A percentile compares a stretch with the other conserved stretches of the same genome.
Conservation (phyloP, 306 rosid genomes). For the Acacia melanoxylon region DNA sequence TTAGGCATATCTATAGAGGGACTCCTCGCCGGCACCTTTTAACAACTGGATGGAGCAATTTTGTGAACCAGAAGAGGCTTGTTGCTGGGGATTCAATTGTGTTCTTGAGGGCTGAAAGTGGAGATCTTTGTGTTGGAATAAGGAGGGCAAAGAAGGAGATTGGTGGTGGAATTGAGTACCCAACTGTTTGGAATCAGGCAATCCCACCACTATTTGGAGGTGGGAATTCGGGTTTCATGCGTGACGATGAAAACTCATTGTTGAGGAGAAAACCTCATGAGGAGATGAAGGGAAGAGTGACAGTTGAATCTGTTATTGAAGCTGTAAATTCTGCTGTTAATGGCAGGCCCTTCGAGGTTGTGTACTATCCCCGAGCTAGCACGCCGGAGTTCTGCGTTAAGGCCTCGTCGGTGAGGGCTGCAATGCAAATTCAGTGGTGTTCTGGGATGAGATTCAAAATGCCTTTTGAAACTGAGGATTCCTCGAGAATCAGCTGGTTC, state of each 20-base stretch:
- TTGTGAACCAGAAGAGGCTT: conserved; percentile 93
- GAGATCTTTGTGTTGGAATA: conserved; percentile 93
- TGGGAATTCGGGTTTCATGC: conserved; percentile 40
- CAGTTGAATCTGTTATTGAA: conserved; percentile 59
- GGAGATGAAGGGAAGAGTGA: conserved; percentile 49
- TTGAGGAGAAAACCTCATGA: conserved; percentile 36
- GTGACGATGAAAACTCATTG: conserved; percentile 37
- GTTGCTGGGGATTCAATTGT: conserved; percentile 97
- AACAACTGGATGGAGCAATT: conserved; percentile 98
- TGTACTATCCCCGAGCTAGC: conserved; percentile 84
- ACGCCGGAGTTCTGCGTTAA: conserved; percentile 85
- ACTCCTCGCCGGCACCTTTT: conserved; percentile 96
- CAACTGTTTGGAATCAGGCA: conserved; percentile 58
- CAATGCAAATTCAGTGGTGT: conserved; percentile 82
- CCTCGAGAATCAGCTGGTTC: conserved; percentile 96
- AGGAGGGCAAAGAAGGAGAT: conserved; percentile 94
- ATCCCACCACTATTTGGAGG: conserved; percentile 50
- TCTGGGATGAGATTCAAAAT: conserved; percentile 94
- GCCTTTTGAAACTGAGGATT: conserved; percentile 97
- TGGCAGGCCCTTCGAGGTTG: conserved; percentile 78
- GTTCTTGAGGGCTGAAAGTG: conserved; percentile 77
- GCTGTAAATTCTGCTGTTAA: conserved; percentile 76
- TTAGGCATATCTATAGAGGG: conserved; percentile 96
- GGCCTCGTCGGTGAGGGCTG: conserved; percentile 68
- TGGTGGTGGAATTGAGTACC: conserved; percentile 69